Evolutionary conservation across 371 early-diverging fungal genomes (phyloP).

Genomic region (Fennellomyces sp.): DNA sequence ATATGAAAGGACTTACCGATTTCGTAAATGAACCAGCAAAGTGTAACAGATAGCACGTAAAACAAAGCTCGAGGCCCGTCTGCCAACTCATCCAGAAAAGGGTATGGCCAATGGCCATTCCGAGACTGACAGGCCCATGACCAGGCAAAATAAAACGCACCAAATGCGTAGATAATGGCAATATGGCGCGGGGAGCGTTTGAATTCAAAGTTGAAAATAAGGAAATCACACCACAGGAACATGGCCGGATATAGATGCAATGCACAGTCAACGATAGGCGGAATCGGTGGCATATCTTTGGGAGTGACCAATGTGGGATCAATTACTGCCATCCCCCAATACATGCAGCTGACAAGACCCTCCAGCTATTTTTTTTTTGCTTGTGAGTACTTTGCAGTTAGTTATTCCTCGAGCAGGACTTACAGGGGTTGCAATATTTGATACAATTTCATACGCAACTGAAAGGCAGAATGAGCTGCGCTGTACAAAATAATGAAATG

Average conservation of each 20-base stretch:
- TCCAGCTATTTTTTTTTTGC: conserved; percentile 29
- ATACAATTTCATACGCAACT: conserved; percentile 28
- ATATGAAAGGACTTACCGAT: no score
- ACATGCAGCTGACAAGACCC: conserved; percentile 40
- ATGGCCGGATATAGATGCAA: conserved; percentile 48
- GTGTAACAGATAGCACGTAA: conserved; percentile 30
- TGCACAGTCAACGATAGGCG: conserved; percentile 32
- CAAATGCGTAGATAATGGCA: conserved; percentile 30
- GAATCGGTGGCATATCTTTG: conserved; percentile 34
- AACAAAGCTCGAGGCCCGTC: conserved; percentile 23
- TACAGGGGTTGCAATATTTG: conserved; percentile 41
- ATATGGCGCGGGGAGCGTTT: conserved; percentile 36
- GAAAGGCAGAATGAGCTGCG: neutral
- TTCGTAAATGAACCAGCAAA: conserved; percentile 47
- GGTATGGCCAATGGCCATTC: conserved; percentile 48
- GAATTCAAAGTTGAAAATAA: conserved; percentile 41
- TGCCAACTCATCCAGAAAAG: conserved; percentile 39
- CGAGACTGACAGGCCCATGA: conserved; percentile 35
- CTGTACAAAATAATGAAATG: no score
- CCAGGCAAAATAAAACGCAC: conserved; percentile 36
- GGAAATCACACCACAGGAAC: conserved; percentile 45
- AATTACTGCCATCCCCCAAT: conserved; percentile 42
- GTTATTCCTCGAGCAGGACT: conserved; percentile 6
- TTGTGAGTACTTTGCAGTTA: neutral
- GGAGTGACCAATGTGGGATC: conserved; percentile 40